A percentile compares a stretch with the other conserved stretches of the same genome.
These are phyloP conservation scores for Colletotrichum camelliae DNA, from an alignment of 2,329 filamentous ascomycete species.

Conservation along the genomic window DNA sequence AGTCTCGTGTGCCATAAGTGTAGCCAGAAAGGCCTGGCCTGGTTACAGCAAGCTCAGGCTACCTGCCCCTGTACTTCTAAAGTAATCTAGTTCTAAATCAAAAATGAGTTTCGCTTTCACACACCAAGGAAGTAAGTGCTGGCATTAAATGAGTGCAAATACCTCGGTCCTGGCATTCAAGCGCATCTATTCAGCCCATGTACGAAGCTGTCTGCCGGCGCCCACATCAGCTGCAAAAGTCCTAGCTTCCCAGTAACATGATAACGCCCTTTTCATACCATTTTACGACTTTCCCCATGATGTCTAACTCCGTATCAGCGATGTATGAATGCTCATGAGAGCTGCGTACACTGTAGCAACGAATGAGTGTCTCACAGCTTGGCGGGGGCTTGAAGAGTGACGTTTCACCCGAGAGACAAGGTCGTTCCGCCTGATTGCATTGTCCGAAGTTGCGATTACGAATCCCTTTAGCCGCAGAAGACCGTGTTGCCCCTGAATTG, in stretches of 20 bases:
- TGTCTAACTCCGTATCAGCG: neutral
- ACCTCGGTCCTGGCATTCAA: neutral
- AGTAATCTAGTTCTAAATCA: neutral
- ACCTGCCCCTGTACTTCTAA: neutral
- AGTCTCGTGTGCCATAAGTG: neutral
- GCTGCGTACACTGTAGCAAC: neutral
- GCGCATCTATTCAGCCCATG: neutral
- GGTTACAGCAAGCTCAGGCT: neutral
- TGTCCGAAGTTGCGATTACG: neutral
- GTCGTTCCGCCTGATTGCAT: neutral
- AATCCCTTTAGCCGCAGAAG: neutral
- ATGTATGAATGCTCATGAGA: neutral
- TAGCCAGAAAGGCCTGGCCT: neutral
- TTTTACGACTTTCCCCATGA: neutral
- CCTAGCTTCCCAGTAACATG: neutral
- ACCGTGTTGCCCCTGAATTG: neutral
- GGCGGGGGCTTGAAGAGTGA: neutral
- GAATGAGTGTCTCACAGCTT: neutral
- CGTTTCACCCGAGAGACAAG: neutral
- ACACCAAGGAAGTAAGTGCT: neutral
- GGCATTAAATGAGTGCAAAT: neutral
- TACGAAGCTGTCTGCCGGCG: neutral
- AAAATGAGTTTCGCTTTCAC: neutral
- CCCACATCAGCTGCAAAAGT: neutral
- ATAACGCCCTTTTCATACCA: neutral